phyloP scores from a whole-genome alignment of 768 basidiomycete species.

The Trametes maxima region DNA sequence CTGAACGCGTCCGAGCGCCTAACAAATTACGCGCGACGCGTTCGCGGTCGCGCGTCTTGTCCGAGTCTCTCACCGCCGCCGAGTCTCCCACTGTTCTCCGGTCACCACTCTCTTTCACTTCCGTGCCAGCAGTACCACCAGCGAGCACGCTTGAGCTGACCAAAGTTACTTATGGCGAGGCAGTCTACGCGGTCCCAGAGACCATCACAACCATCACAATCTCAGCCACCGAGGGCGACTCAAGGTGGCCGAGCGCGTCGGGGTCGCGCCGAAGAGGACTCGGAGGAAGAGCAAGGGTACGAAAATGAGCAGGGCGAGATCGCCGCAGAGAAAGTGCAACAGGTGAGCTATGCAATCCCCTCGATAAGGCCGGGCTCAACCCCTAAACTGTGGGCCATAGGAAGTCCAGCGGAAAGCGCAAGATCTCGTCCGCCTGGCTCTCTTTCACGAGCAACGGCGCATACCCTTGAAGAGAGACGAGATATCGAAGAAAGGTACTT shows the following conservation, averaged over 20 bases:
- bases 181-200: slow-evolving; percentile 45
- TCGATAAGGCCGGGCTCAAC: not conserved
- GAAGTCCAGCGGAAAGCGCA: slow-evolving; percentile 65
- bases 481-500: slow-evolving; percentile 77
- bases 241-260: slow-evolving; percentile 29
- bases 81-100: not conserved
- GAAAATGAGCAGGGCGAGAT: slow-evolving; percentile 32
- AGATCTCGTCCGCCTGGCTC: slow-evolving; percentile 75
- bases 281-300: slow-evolving; percentile 34
- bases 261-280: slow-evolving; percentile 37
- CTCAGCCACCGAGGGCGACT: slow-evolving; percentile 40
- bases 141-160: not conserved
- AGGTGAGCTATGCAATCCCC: not conserved
- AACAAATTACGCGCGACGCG: slow-evolving; percentile 13
- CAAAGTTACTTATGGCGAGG: slow-evolving; percentile 32
- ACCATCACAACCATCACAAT: slow-evolving; percentile 41
- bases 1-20: not conserved
- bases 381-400: slow-evolving; percentile 38
- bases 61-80: not conserved
- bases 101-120: not conserved
- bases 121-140: not conserved
- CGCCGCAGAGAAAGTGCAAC: slow-evolving; percentile 30
- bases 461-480: slow-evolving; percentile 75
- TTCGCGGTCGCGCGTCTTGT: not conserved
- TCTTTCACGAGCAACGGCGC: slow-evolving; percentile 79